Evolutionary conservation across 2,329 filamentous ascomycete genomes (phyloP).

Genomic region (Alternaria sp.): DNA sequence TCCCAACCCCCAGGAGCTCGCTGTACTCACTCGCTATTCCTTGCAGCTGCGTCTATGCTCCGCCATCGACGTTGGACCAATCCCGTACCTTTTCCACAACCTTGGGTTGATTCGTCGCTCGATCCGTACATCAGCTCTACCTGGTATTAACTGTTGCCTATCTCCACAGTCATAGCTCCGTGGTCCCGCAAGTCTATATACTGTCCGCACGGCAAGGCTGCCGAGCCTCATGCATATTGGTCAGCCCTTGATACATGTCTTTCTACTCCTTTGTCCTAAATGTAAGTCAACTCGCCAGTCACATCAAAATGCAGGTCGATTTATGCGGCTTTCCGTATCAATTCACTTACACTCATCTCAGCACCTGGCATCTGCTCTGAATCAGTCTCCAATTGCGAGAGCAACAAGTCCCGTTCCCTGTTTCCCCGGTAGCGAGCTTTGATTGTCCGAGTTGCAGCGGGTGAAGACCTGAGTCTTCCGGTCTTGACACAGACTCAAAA

Average conservation of each 20-base stretch:
- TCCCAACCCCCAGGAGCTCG: slow-evolving; percentile 37
- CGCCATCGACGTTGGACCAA: slow-evolving; percentile 31
- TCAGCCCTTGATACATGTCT: slow-evolving; percentile 42
- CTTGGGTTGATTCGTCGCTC: slow-evolving; percentile 35
- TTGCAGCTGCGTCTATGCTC: slow-evolving; percentile 41
- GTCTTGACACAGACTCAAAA: slow-evolving; percentile 48
- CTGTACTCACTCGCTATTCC: slow-evolving; percentile 36
- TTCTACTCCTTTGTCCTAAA: slow-evolving; percentile 48
- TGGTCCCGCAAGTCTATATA: slow-evolving; percentile 29
- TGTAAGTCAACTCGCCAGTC: slow-evolving; percentile 47
- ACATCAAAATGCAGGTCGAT: slow-evolving; percentile 43
- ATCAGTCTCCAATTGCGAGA: slow-evolving; percentile 42
- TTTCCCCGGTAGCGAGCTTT: slow-evolving; percentile 42
- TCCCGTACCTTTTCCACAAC: slow-evolving; percentile 36
- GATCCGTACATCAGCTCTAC: slow-evolving; percentile 23
- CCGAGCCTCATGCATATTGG: slow-evolving; percentile 38
- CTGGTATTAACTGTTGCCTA: slow-evolving; percentile 36
- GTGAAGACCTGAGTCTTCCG: slow-evolving; percentile 38
- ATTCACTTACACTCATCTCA: slow-evolving; percentile 47
- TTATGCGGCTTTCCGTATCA: slow-evolving; percentile 44
- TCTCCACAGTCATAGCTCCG: slow-evolving; percentile 44
- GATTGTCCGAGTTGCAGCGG: slow-evolving; percentile 39
- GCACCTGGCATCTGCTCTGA: slow-evolving; percentile 49
- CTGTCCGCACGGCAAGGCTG: slow-evolving; percentile 37
- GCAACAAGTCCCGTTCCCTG: slow-evolving; percentile 38